Percentiles rank a stretch among this genome's conserved stretches.
Evolutionary conservation across 345 rosid genomes (phyloP).

Genomic region (Garcia nutans): DNA sequence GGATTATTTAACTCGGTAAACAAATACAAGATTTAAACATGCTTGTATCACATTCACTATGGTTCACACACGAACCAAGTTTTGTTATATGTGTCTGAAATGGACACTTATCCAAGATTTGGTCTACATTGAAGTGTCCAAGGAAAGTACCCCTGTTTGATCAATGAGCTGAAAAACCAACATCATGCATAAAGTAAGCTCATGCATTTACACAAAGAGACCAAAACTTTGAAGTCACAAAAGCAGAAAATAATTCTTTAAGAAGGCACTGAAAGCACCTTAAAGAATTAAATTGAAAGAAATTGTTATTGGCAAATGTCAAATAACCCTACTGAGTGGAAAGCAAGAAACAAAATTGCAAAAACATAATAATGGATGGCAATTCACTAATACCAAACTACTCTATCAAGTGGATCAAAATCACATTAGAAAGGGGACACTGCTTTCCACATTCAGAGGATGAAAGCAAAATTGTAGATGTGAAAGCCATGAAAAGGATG

Average conservation of each 20-base stretch:
- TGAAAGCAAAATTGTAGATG: not conserved
- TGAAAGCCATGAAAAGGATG: not conserved
- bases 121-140: too few species aligned
- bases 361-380: not conserved
- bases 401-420: too few species aligned
- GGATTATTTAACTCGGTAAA: too few species aligned
- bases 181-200: not conserved
- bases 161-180: conserved; percentile 67
- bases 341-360: not conserved
- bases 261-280: not conserved
- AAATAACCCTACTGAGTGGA: not conserved
- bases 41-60: too few species aligned
- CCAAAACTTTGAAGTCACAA: not conserved
- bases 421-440: not conserved
- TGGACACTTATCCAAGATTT: too few species aligned
- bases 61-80: too few species aligned
- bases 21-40: too few species aligned
- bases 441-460: not conserved
- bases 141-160: too few species aligned
- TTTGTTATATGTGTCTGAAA: too few species aligned
- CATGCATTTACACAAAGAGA: not conserved
- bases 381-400: too few species aligned
- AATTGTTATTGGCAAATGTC: not conserved
- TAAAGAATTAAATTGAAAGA: not conserved
- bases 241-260: not conserved